These are phyloP conservation scores for Clonostachys rhizophaga DNA, from an alignment of 2,329 filamentous ascomycete genomes.

Conservation along the genomic window DNA sequence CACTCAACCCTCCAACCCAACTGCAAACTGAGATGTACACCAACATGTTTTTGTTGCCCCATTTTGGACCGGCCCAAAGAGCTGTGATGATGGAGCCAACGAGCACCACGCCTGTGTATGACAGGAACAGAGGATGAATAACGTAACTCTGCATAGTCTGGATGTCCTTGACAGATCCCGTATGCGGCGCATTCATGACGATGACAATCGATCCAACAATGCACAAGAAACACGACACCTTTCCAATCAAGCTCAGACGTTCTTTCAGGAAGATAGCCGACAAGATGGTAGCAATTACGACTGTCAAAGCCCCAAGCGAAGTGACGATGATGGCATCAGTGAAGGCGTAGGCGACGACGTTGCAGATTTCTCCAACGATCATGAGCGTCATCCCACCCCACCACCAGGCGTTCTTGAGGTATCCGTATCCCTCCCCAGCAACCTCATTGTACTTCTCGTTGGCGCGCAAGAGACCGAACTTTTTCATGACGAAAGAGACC, in stretches of 20 bases:
- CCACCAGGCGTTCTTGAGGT: slow-evolving; percentile 93
- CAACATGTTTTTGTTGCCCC: slow-evolving; percentile 95
- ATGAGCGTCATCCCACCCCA: slow-evolving; percentile 95
- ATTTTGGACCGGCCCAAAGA: slow-evolving; percentile 78
- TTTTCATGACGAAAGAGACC: slow-evolving; percentile 92
- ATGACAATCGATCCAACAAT: slow-evolving; percentile 92
- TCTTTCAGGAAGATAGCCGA: slow-evolving; percentile 96
- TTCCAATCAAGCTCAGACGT: slow-evolving; percentile 89
- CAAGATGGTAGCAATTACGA: slow-evolving; percentile 86
- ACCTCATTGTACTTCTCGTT: slow-evolving; percentile 97
- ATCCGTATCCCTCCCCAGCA: slow-evolving; percentile 94
- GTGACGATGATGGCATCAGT: slow-evolving; percentile 95
- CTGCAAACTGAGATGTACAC: slow-evolving; percentile 97
- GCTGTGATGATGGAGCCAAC: slow-evolving; percentile 68
- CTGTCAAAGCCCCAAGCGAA: slow-evolving; percentile 82
- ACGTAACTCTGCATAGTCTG: slow-evolving; percentile 90
- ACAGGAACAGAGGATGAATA: slow-evolving; percentile 79
- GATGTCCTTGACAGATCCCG: slow-evolving; percentile 81
- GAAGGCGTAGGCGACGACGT: slow-evolving; percentile 95
- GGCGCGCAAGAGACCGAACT: slow-evolving; percentile 82
- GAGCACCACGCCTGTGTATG: slow-evolving; percentile 79
- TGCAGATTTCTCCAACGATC: slow-evolving; percentile 95
- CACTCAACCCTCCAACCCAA: slow-evolving; percentile 87
- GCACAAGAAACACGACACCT: slow-evolving; percentile 92
- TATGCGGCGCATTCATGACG: slow-evolving; percentile 84